Percentiles rank a stretch among this genome's conserved stretches.
These are phyloP conservation scores for Fomitopsis pinicola DNA, from an alignment of 1,284 basidiomycete genomes.

Conservation along the genomic window DNA sequence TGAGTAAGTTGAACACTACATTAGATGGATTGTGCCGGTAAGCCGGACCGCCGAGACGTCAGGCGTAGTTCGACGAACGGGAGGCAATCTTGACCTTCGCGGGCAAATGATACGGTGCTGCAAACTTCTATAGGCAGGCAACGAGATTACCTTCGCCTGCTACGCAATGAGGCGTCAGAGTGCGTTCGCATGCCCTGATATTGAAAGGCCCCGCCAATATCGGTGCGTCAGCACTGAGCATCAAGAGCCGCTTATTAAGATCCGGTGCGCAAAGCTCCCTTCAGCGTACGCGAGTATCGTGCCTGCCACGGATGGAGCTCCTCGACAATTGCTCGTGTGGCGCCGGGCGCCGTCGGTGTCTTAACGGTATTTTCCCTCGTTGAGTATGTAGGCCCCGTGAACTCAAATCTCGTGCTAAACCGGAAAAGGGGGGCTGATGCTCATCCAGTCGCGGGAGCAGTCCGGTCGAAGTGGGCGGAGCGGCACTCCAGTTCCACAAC, in stretches of 20 bases:
- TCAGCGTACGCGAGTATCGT: background rate
- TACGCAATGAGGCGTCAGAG: background rate
- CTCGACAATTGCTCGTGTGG: background rate
- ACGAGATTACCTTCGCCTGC: background rate
- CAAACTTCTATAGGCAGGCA: background rate
- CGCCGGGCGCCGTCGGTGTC: constrained; percentile 5
- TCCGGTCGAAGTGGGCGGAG: background rate
- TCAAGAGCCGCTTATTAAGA: background rate
- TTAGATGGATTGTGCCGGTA: background rate
- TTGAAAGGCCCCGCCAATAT: background rate
- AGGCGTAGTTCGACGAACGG: background rate
- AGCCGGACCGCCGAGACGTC: background rate
- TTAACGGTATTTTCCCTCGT: constrained; percentile 12
- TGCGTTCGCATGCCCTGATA: background rate
- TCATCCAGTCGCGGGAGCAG: background rate
- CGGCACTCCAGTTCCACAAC: background rate
- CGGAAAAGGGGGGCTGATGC: background rate
- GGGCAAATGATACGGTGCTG: background rate
- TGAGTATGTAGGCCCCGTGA: constrained; percentile 10
- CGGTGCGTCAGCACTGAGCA: background rate
- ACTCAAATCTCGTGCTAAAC: background rate
- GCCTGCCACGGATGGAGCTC: background rate
- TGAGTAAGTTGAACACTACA: background rate
- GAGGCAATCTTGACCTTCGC: background rate
- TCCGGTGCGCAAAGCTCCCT: background rate